phyloP scores from a whole-genome alignment of 495 filamentous ascomycete species.

The Penicillium chermesinum region DNA sequence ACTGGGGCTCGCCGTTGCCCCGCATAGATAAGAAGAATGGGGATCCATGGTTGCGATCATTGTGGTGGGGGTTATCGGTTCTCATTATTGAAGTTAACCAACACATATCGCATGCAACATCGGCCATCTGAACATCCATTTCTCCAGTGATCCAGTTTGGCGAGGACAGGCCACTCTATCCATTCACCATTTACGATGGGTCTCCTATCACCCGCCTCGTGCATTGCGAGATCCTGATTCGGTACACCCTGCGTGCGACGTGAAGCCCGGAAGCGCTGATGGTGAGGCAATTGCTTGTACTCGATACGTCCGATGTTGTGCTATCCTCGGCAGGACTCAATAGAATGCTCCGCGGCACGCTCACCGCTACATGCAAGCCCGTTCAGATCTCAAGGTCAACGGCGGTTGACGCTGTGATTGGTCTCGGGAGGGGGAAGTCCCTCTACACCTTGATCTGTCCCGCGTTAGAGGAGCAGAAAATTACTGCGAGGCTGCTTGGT shows the following conservation, averaged over 20 bases:
- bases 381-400: constrained; percentile 10
- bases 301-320: neutral
- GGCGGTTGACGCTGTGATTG: constrained; percentile 7
- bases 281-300: neutral
- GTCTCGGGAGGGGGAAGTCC: neutral
- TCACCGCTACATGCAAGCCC: constrained; percentile 27
- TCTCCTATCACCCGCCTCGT: neutral
- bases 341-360: constrained; percentile 11
- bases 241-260: neutral
- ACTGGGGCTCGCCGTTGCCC: constrained; percentile 2
- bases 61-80: constrained; percentile 1
- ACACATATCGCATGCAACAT: neutral
- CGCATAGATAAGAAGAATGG: neutral
- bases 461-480: constrained; percentile 21
- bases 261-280: neutral
- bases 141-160: no score
- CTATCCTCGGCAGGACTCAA: neutral
- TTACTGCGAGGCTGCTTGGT: no score
- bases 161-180: neutral
- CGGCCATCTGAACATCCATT: neutral
- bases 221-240: neutral
- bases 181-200: neutral
- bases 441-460: neutral
- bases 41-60: constrained; percentile 5
- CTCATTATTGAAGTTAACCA: neutral